Conservation (phyloP, 441 rosid genomes). For the Gossypium schwendimanii region DNA sequence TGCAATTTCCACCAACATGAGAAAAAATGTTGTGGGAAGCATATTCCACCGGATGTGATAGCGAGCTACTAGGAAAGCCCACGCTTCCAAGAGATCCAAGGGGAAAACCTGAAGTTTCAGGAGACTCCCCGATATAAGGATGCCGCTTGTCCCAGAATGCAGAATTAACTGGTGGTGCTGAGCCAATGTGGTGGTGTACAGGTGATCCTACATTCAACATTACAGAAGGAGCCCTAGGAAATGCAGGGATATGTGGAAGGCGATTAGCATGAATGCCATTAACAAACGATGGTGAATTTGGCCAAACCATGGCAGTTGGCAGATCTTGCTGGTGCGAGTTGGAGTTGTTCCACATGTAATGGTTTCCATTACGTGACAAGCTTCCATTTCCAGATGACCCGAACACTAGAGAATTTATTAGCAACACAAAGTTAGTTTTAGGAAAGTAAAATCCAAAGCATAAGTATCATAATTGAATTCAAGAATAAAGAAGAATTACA, state of each 20-base stretch:
- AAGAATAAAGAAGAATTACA: not conserved
- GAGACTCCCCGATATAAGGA: constrained; percentile 46
- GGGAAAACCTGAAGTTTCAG: constrained; percentile 51
- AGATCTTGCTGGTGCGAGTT: constrained; percentile 42
- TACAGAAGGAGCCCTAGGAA: constrained; percentile 45
- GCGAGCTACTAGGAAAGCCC: constrained; percentile 41
- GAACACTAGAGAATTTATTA: constrained; percentile 35
- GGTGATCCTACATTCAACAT: constrained; percentile 48
- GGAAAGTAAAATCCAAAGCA: not conserved
- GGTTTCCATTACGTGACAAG: constrained; percentile 38
- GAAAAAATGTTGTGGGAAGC: constrained; percentile 45
- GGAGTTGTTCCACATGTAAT: constrained; percentile 45
- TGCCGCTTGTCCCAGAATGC: constrained; percentile 61
- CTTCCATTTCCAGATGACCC: constrained; percentile 59
- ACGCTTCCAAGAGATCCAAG: constrained; percentile 52
- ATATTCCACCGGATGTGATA: constrained; percentile 50
- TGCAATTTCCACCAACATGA: constrained; percentile 41
- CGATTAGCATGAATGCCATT: constrained; percentile 41
- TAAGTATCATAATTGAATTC: not conserved
- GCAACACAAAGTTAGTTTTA: constrained; percentile 7
- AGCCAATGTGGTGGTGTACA: constrained; percentile 60
- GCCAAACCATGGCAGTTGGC: constrained; percentile 52
- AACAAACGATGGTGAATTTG: constrained; percentile 47
- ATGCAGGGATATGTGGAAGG: constrained; percentile 37
- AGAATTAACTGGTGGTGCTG: constrained; percentile 56